Percentiles rank a stretch among this genome's conserved stretches.
Conservation (phyloP, 306 rosid species). For the Quercus dentata region DNA sequence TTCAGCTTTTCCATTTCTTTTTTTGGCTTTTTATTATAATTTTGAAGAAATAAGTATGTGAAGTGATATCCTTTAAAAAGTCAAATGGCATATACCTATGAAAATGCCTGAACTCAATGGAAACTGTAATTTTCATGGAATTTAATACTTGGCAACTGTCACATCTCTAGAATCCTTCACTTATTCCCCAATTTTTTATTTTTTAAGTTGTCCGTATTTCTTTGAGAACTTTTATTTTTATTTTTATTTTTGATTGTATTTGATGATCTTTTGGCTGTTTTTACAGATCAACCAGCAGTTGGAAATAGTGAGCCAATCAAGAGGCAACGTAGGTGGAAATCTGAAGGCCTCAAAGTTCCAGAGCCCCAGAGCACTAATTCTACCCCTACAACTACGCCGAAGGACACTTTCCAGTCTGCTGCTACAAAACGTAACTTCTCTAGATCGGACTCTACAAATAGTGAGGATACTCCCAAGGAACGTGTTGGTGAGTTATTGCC, state of each 20-base stretch:
- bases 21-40: not conserved
- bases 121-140: not conserved
- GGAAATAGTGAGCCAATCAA: conserved; percentile 75
- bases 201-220: not conserved
- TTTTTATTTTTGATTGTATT: not conserved
- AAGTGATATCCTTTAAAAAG: not conserved
- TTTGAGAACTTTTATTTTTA: not conserved
- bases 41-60: not conserved
- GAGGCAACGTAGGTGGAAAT: conserved; percentile 92
- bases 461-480: conserved; percentile 70
- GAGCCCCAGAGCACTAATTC: conserved; percentile 51
- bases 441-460: conserved; percentile 63
- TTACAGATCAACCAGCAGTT: conserved; percentile 51
- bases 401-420: conserved; percentile 40
- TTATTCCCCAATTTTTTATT: not conserved
- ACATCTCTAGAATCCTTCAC: not conserved
- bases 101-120: not conserved
- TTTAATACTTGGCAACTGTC: not conserved
- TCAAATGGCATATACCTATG: not conserved
- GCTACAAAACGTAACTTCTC: conserved; percentile 54
- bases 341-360: conserved; percentile 57
- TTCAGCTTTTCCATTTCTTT: not conserved
- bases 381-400: conserved; percentile 53
- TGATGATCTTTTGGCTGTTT: not conserved
- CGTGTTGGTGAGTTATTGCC: conserved; percentile 74